Evolutionary conservation across 225 moss, liverwort and hornwort genomes (phyloP).

Genomic region (Pseudisothecium myosuroides): DNA sequence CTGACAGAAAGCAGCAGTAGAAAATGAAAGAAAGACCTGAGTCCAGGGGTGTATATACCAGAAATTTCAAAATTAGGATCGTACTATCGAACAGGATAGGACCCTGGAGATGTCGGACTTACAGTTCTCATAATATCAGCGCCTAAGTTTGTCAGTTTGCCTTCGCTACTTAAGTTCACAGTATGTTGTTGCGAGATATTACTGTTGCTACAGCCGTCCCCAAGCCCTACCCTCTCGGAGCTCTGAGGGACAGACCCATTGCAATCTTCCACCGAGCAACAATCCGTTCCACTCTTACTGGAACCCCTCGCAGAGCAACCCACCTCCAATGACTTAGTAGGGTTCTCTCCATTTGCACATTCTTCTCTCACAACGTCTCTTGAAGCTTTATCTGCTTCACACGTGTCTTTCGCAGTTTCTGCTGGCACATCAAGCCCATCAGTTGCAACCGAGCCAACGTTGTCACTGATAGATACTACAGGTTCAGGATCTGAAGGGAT

Average conservation of each 20-base stretch:
- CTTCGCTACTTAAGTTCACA: constrained; percentile 72
- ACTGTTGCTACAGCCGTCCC: constrained; percentile 8
- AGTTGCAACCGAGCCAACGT: not conserved
- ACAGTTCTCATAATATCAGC: constrained; percentile 69
- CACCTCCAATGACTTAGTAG: constrained; percentile 22
- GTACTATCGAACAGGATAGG: constrained; percentile 78
- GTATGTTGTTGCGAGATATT: constrained; percentile 30
- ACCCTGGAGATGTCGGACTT: constrained; percentile 72
- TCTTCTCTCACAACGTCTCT: constrained; percentile 5
- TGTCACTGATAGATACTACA: not conserved
- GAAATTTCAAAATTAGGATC: constrained; percentile 40
- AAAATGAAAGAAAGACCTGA: constrained; percentile 10
- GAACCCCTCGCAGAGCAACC: constrained; percentile 23
- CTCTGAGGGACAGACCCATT: constrained; percentile 46
- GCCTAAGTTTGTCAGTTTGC: constrained; percentile 64
- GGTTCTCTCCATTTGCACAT: constrained; percentile 40
- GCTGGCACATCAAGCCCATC: not conserved
- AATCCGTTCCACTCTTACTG: constrained; percentile 39
- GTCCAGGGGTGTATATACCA: constrained; percentile 23
- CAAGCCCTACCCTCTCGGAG: constrained; percentile 44
- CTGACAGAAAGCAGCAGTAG: not conserved
- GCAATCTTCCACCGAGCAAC: constrained; percentile 32
- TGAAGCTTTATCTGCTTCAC: not conserved
- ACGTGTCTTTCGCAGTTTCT: not conserved
- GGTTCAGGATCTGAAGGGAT: not conserved